These are phyloP conservation scores for Chlorella sp. DNA, from an alignment of 139 green algal genomes.

Conservation along the genomic window DNA sequence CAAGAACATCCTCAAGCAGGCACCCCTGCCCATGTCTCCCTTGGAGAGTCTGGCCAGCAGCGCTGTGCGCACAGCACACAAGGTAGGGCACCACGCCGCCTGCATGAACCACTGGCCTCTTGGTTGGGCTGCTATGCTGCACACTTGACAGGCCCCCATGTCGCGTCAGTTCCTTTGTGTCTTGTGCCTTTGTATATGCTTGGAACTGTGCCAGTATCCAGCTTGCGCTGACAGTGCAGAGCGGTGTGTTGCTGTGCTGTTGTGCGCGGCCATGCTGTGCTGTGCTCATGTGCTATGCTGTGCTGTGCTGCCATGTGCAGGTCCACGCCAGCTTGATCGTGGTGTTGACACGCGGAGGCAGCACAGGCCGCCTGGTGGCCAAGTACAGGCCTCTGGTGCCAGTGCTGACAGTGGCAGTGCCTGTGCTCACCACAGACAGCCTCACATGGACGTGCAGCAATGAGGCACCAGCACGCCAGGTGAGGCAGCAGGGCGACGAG, in stretches of 20 bases:
- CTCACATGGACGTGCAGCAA: conserved; percentile 87
- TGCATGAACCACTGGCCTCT: too few species aligned
- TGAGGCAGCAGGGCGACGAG: too few species aligned
- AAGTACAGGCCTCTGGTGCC: conserved; percentile 83
- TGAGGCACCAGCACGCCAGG: conserved; percentile 69
- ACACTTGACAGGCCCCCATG: neutral
- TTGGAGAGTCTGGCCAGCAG: conserved; percentile 92
- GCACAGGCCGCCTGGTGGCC: conserved; percentile 85
- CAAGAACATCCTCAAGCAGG: neutral
- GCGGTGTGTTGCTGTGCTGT: neutral
- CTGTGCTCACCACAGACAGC: conserved; percentile 44
- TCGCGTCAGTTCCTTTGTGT: neutral
- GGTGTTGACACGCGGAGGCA: conserved; percentile 79
- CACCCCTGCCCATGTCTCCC: conserved; percentile 84
- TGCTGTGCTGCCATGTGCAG: conserved; percentile 23
- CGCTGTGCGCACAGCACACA: conserved; percentile 91
- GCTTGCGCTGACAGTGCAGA: neutral
- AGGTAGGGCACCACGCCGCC: too few species aligned
- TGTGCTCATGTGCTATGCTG: neutral
- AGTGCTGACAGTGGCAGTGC: neutral
- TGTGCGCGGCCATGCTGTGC: neutral
- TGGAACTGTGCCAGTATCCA: neutral
- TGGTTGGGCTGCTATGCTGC: neutral
- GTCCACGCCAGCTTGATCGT: conserved; percentile 87
- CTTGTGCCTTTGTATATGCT: neutral